Conservation (phyloP, 2,329 filamentous ascomycete species). For the Cordyceps tenuipes region DNA sequence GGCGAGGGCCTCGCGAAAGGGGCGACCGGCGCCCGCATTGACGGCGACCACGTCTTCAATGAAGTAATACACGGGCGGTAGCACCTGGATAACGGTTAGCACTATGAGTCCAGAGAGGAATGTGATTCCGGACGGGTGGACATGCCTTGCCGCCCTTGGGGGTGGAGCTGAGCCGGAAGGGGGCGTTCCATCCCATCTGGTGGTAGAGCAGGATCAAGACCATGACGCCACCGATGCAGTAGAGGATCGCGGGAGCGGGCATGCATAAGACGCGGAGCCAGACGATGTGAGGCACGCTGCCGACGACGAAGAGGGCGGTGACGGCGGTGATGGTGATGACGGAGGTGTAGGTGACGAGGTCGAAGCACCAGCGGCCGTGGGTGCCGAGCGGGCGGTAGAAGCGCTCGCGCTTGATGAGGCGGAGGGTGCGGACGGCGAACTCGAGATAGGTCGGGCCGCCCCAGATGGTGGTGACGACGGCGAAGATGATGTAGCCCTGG, state of each 20-base stretch:
- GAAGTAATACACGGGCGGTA: conserved; percentile 54
- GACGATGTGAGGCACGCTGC: conserved; percentile 41
- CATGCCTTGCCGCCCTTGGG: conserved; percentile 41
- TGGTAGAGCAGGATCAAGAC: conserved; percentile 28
- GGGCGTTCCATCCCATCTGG: conserved; percentile 36
- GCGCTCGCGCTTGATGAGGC: conserved; percentile 39
- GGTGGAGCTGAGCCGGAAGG: conserved; percentile 56
- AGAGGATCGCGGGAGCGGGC: conserved; percentile 42
- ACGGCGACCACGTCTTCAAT: conserved; percentile 62
- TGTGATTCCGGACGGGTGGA: not conserved
- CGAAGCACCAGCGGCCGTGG: conserved; percentile 38
- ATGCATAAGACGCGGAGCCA: conserved; percentile 42
- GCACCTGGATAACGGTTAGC: conserved; percentile 29
- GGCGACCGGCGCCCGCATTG: conserved; percentile 49
- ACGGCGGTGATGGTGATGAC: conserved; percentile 40
- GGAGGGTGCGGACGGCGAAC: conserved; percentile 39
- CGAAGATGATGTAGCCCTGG: conserved; percentile 37
- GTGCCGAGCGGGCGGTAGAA: conserved; percentile 43
- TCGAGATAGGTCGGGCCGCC: conserved; percentile 47
- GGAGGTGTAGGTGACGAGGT: conserved; percentile 39
- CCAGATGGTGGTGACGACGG: conserved; percentile 47
- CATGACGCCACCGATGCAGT: conserved; percentile 36
- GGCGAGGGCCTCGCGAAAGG: conserved; percentile 33
- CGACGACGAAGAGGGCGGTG: conserved; percentile 41
- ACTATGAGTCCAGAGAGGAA: not conserved